Evolutionary conservation across 2,329 filamentous ascomycete genomes (phyloP).

Genomic region (Leptographium flavum): DNA sequence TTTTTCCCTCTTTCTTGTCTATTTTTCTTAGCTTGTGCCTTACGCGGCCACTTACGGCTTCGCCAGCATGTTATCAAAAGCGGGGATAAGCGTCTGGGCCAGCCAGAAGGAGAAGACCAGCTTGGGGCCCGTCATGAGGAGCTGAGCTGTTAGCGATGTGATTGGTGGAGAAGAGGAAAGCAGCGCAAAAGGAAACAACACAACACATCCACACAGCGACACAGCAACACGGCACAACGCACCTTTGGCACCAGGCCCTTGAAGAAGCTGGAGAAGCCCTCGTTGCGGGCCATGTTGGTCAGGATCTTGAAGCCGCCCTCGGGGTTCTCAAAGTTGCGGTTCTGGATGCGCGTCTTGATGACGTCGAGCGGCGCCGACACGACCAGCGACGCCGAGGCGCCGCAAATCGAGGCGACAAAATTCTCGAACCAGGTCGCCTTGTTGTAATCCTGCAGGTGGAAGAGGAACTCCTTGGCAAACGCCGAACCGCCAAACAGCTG

Average conservation of each 20-base stretch:
- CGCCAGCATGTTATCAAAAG: conserved; percentile 44
- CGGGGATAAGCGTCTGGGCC: conserved; percentile 91
- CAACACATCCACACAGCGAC: no score
- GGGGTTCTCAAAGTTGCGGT: conserved; percentile 96
- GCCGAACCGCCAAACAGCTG: conserved; percentile 94
- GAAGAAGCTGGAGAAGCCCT: conserved; percentile 82
- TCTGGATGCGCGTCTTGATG: conserved; percentile 97
- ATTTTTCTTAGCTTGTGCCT: background rate
- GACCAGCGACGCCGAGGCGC: conserved; percentile 85
- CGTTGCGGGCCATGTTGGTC: conserved; percentile 82
- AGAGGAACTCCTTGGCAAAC: conserved; percentile 94
- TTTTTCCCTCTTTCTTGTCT: background rate
- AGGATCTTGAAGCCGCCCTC: conserved; percentile 88
- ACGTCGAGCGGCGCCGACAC: conserved; percentile 95
- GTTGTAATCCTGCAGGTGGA: conserved; percentile 87
- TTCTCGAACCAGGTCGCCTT: conserved; percentile 88
- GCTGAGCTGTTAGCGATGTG: conserved; percentile 25
- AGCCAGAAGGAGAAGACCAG: conserved; percentile 99
- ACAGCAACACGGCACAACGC: conserved; percentile 15
- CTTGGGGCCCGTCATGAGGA: conserved; percentile 98
- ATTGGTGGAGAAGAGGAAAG: background rate
- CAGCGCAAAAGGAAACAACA: background rate
- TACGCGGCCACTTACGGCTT: conserved; percentile 7
- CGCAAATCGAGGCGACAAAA: conserved; percentile 90
- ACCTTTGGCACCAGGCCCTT: conserved; percentile 92